Conservation (phyloP, 208 protist genomes). For the Blastocrithidia nonstop region DNA sequence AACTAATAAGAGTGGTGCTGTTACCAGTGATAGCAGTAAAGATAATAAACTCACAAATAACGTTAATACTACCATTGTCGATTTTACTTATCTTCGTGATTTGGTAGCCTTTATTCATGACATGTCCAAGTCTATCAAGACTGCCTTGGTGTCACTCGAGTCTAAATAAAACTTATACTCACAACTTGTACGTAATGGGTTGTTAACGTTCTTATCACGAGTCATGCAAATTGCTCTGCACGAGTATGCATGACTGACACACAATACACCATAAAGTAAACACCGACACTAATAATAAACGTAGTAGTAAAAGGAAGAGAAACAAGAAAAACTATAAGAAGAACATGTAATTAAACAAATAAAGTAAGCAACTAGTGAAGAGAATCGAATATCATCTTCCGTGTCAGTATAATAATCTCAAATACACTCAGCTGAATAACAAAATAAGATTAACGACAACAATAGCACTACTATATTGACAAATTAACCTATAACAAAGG, state of each 20-base stretch:
- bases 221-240: slow-evolving; percentile 10
- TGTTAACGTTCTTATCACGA: slow-evolving; percentile 32
- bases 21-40: too few relatives aligned
- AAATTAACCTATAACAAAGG: too few relatives aligned
- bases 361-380: too few relatives aligned
- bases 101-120: slow-evolving; percentile 47
- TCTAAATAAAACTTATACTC: slow-evolving; percentile 30
- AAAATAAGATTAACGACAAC: too few relatives aligned
- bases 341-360: not conserved
- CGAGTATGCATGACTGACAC: not conserved
- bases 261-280: not conserved
- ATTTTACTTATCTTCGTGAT: slow-evolving; percentile 16
- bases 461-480: too few relatives aligned
- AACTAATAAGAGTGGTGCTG: too few relatives aligned
- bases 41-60: not conserved
- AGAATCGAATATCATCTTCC: too few relatives aligned
- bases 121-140: slow-evolving; percentile 49
- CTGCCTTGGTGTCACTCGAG: slow-evolving; percentile 23
- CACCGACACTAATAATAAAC: not conserved
- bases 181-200: slow-evolving; percentile 15
- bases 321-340: not conserved
- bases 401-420: too few relatives aligned
- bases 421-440: too few relatives aligned
- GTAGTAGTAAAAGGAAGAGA: not conserved
- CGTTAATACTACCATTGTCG: slow-evolving; percentile 1